Conservation (phyloP, 208 protist species). For the Acanthamoeba lenticulata region DNA sequence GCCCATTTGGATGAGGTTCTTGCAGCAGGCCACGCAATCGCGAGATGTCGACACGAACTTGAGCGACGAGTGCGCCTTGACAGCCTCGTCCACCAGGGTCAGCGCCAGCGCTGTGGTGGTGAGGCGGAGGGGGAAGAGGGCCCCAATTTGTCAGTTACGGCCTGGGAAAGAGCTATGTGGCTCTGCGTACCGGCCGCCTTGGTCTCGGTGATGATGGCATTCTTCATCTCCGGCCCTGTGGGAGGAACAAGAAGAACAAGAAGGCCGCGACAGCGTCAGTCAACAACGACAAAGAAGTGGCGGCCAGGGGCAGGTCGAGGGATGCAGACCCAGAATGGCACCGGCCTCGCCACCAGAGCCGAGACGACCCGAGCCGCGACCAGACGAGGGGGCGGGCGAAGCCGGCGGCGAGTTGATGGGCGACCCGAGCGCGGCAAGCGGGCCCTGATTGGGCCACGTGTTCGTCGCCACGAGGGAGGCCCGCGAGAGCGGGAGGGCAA, state of each 20-base stretch:
- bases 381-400: neutral
- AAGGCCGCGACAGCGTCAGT: neutral
- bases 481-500: neutral
- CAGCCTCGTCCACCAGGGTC: conserved; percentile 4
- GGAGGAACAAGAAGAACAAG: neutral
- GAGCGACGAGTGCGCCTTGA: conserved; percentile 38
- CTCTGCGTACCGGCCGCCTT: neutral
- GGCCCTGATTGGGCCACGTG: neutral
- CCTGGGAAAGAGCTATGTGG: no score
- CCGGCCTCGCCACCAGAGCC: conserved; percentile 6
- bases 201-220: conserved; percentile 40
- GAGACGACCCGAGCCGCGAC: neutral
- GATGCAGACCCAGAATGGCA: neutral
- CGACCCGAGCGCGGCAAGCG: neutral
- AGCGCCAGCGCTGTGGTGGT: neutral
- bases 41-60: conserved; percentile 50
- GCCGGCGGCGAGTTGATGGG: neutral
- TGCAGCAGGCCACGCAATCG: neutral
- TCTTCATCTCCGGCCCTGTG: neutral
- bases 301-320: no score
- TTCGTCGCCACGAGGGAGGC: neutral
- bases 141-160: no score
- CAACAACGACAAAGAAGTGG: neutral
- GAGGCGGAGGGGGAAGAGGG: neutral
- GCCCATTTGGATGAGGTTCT: conserved; percentile 56